These are phyloP conservation scores for Cenchrus americanus DNA, from an alignment of 176 grass and related monocot genomes.

Conservation along the genomic window DNA sequence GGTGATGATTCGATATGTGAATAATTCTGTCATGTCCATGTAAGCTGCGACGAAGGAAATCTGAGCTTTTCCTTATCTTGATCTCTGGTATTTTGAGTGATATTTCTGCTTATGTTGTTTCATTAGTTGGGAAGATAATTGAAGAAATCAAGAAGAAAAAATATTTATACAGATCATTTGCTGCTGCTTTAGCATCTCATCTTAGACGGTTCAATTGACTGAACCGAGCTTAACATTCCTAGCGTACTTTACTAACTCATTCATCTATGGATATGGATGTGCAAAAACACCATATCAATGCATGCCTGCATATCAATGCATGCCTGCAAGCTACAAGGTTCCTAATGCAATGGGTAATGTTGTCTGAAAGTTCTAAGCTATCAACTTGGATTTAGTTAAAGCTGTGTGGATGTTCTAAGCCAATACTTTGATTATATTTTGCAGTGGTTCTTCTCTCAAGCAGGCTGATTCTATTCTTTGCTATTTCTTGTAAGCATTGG, in stretches of 20 bases:
- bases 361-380: constrained; percentile 17
- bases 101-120: constrained; percentile 42
- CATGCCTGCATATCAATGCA: not conserved
- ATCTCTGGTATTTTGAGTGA: constrained; percentile 34
- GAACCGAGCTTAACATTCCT: not conserved
- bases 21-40: constrained; percentile 63
- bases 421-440: constrained; percentile 25
- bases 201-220: not conserved
- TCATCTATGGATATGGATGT: not conserved
- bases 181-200: not conserved
- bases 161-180: constrained; percentile 41
- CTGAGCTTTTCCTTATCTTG: constrained; percentile 60
- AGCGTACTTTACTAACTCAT: not conserved
- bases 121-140: constrained; percentile 50
- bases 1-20: constrained; percentile 65
- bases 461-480: not conserved
- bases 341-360: not conserved
- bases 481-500: constrained; percentile 51
- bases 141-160: constrained; percentile 43
- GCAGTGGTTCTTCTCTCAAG: constrained; percentile 15
- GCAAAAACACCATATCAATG: not conserved
- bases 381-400: not conserved
- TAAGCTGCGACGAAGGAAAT: constrained; percentile 65
- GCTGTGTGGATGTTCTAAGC: constrained; percentile 15
- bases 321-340: not conserved